Base-by-base conservation (phyloP, 1,284 basidiomycete genomes). In the Ceratobasidium sp. region DNA sequence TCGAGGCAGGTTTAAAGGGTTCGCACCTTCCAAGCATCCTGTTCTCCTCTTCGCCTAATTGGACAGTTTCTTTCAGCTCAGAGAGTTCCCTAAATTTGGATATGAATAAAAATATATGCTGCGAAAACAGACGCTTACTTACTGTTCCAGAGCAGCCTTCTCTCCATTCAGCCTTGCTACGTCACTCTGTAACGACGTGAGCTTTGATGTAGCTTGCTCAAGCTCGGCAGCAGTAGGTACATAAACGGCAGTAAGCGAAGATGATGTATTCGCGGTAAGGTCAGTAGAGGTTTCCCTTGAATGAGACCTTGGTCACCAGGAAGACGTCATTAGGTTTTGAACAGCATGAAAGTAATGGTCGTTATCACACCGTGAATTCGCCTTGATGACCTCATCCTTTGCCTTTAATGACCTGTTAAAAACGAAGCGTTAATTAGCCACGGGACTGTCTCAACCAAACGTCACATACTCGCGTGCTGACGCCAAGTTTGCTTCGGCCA, bases 31-130 rank as follows among this genome's bases (percentile, higher is more conserved):
- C 49, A 7, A 65, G 22, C 8, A 29, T 22, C 29, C 25, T 3
- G 17, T 65, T 65, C 32, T 65, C 62, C 3, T 52, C 35, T 35
- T 65, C 62, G 15, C 29, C 38, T 10, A 13, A 2, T 15, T 65
- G 27, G 6, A 65, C 1, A 15, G 20, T 31, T n/a, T 31, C 31
- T 43, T 25, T 53, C 27, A 65, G 27, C 15, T 31, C 31, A 7
- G 17, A 15, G 15, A 65, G n/a, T 50, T 65, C 35, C 22, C 62
- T 65, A 20, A n/a, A 20, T 29, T 12, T n/a, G 20, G 10, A 12
- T 47, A 8, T 12, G 45, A 12, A 47, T 20, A 7, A 15, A 7
- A 7, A 6, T 12, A 4, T 40, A n/a, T 17, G 25, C 10, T 40
- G 1, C 13, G 40, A 1, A 2, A 29, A 22, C 20, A 43, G 22